Base-by-base conservation (phyloP, 768 basidiomycete genomes). In the Leccinum variicolor region DNA sequence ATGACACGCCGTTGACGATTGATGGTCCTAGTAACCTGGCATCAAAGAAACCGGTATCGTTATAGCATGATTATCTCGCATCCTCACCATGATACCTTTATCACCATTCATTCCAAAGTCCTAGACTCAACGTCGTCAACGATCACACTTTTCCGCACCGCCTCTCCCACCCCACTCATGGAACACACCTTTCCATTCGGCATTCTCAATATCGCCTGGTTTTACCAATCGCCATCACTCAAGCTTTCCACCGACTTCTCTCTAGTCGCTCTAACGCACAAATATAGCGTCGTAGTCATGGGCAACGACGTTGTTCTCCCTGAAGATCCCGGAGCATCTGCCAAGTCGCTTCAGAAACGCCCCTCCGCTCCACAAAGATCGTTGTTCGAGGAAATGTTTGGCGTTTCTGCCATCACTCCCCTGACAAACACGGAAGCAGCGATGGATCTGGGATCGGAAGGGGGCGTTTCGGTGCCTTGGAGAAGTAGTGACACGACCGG, bases 301-400 rank as follows among this genome's bases (percentile, higher is more conserved):
- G 92, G 92, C 1, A 86, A 92, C 57, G 73, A 78, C 17, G 72
- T 80, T 21, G 66, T 69, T 23, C 65, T 73, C 21, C 68, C 73
- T 1, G 73, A 77, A 50, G 78, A 78, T 13, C 79, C 81, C 41
- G 79, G 78, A 19, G 64, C 75, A 4, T 70, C 73, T 14, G 74
- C 80, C 19, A 76, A 69, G 34, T 77, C 73, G 79, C 56, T 67
- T 57, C 51, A 66, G 69, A 50, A 66, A 65, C 21, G 58, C 57
- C 36, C 67, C 66, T 55, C 65, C 61, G 62, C 77, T 62, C 68
- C 70, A 23, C 76, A 66, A 60, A 76, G 79, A 57, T 89, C 91
- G 8, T 76, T 97, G 7, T 92, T 95, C 74, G 89, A 92, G 70
- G 93, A 95, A 66, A 90, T 95, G 66, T 97, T 96, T 67, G 94